phyloP scores from a whole-genome alignment of 2,329 filamentous ascomycete species.

The Aspergillus sp. region DNA sequence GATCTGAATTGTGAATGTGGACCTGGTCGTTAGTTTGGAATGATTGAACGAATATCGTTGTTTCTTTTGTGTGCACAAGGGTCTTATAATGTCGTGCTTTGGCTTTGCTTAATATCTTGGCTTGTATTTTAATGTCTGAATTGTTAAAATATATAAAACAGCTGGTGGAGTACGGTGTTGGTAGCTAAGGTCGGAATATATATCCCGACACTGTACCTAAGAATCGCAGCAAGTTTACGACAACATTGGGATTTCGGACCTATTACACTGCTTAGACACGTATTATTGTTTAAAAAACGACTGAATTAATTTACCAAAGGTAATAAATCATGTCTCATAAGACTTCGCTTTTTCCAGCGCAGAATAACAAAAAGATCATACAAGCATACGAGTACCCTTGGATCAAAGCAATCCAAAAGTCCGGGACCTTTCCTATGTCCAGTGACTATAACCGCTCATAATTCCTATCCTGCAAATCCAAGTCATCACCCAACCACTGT shows the following conservation, averaged over 20 bases:
- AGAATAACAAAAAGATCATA: neutral
- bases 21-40: neutral
- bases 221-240: neutral
- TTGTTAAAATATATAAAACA: neutral
- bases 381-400: neutral
- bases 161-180: neutral
- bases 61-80: conserved; percentile 4
- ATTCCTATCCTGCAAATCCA: neutral
- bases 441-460: neutral
- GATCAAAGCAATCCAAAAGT: neutral
- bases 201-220: neutral
- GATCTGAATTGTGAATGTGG: conserved; percentile 31
- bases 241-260: too few relatives aligned
- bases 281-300: neutral
- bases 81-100: conserved; percentile 1
- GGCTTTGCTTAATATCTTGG: neutral
- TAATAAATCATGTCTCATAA: neutral
- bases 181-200: neutral
- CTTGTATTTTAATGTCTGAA: neutral
- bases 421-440: neutral
- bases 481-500: neutral
- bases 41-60: conserved; percentile 1
- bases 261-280: neutral
- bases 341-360: neutral
- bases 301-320: neutral